A percentile compares a stretch with the other conserved stretches of the same genome.
These are phyloP conservation scores for Polygonum maritimum DNA, from an alignment of 148 eudicot species.

Conservation along the genomic window DNA sequence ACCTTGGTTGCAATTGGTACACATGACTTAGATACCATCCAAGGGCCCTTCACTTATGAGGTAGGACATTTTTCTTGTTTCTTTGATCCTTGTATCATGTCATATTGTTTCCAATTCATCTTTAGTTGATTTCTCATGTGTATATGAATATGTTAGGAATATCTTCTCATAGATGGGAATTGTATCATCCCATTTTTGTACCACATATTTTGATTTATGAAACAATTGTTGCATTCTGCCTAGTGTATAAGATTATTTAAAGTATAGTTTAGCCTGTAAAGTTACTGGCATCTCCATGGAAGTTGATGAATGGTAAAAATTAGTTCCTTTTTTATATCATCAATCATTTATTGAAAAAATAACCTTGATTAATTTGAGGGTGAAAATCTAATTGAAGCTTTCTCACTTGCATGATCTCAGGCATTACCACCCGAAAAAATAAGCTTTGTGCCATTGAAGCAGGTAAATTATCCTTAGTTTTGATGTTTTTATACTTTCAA, in stretches of 20 bases:
- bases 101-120: neutral
- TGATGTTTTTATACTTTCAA: neutral
- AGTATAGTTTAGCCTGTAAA: neutral
- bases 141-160: neutral
- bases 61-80: constrained; percentile 21
- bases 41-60: constrained; percentile 97
- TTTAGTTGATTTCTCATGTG: neutral
- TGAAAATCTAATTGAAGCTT: neutral
- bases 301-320: neutral
- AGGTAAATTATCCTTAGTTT: constrained; percentile 32
- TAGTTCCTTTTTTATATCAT: neutral
- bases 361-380: neutral
- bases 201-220: neutral
- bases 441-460: constrained; percentile 74
- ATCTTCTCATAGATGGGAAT: neutral
- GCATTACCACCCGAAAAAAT: constrained; percentile 70
- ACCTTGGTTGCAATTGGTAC: constrained; percentile 99
- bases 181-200: neutral
- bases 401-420: constrained; percentile 30
- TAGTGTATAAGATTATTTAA: neutral
- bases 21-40: constrained; percentile 90
- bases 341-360: neutral
- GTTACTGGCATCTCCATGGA: neutral
- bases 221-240: neutral
- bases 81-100: neutral